Evolutionary conservation across 306 rosid genomes (phyloP).

Genomic region (Sindora glabra): DNA sequence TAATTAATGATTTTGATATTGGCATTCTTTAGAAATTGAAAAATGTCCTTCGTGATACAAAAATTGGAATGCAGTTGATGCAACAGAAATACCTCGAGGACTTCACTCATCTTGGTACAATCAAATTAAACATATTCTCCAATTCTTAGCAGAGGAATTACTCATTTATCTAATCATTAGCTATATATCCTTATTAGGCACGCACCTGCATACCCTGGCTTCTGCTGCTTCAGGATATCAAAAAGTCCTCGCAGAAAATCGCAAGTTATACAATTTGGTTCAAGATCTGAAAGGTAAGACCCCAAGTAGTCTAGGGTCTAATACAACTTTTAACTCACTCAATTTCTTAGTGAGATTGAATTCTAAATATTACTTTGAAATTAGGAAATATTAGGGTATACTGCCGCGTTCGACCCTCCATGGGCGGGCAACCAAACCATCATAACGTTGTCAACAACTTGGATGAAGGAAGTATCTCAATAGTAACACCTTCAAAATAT

Average conservation of each 20-base stretch:
- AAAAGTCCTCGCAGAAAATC: constrained; percentile 89
- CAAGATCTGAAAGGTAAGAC: constrained; percentile 93
- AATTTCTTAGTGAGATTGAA: constrained; percentile 10
- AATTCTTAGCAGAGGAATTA: not conserved
- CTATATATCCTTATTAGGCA: constrained; percentile 43
- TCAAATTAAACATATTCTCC: not conserved
- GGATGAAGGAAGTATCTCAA: constrained; percentile 59
- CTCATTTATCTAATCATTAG: constrained; percentile 5
- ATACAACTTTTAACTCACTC: not conserved
- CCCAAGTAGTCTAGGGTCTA: not conserved
- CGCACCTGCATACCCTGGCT: constrained; percentile 57
- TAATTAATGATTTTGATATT: constrained; percentile 7
- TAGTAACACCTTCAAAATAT: constrained; percentile 60
- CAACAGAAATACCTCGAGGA: constrained; percentile 62
- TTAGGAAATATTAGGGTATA: constrained; percentile 93
- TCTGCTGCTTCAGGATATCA: constrained; percentile 87
- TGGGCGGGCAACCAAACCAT: constrained; percentile 42
- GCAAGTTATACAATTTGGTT: constrained; percentile 82
- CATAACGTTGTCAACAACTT: constrained; percentile 34
- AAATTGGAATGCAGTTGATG: constrained; percentile 55
- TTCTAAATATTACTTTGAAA: constrained; percentile 11
- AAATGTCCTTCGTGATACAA: constrained; percentile 47
- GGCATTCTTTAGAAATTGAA: constrained; percentile 61
- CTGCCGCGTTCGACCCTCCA: constrained; percentile 85
- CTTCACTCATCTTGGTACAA: constrained; percentile 47